Base-by-base conservation (phyloP, 352 stramenopile species). In the Phytophthora niederhauseri region DNA sequence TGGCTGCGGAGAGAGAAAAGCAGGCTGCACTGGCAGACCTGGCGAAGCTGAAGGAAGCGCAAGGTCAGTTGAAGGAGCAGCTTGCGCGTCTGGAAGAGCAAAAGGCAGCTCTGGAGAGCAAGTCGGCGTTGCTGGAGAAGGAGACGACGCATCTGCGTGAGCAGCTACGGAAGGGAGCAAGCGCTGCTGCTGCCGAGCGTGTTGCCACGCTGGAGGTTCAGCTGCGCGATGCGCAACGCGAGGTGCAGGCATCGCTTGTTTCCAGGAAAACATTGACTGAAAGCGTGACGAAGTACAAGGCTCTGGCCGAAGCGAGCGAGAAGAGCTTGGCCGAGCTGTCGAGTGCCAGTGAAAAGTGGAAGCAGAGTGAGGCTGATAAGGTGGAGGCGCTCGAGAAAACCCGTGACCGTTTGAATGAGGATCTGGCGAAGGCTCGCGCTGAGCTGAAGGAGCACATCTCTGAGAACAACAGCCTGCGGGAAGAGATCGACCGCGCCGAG, bases 281-380 rank as follows among this genome's bases (percentile, higher is more conserved):
- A 57, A 82, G 81, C 9, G 75, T 89, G 24, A 70, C 78, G 6
- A 87, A 90, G 57, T 94, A 93, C 72, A 94, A 93, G 60, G 77
- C 78, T 36, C 76, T 94, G 62, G 83, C 86, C 54, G 85, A 92
- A 76, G 86, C 82, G 12, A 90, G 89, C 48, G 82, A 94, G 26
- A 92, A 89, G 68, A 90, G 72, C 57, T 28, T 94, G 26, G 58
- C 69, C 0, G 86, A 89, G 43, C 61, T 94, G 22, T 93, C 86
- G 20, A 68, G 30, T 28, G 85, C 84, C 8, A 93, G 80, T 51
- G 75, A 89, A 34, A 78, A 81, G 62, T 91, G 84, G 82, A 90
- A 91, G 54, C 57, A 75, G 41, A 73, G 50, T 6, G 75, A 91
- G 31, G 72, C 82, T 3, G 74, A 76, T 12, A 89, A 90, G 68